Evolutionary conservation across 2,329 filamentous ascomycete species (phyloP).

Genomic region (Stenocarpella maydis): DNA sequence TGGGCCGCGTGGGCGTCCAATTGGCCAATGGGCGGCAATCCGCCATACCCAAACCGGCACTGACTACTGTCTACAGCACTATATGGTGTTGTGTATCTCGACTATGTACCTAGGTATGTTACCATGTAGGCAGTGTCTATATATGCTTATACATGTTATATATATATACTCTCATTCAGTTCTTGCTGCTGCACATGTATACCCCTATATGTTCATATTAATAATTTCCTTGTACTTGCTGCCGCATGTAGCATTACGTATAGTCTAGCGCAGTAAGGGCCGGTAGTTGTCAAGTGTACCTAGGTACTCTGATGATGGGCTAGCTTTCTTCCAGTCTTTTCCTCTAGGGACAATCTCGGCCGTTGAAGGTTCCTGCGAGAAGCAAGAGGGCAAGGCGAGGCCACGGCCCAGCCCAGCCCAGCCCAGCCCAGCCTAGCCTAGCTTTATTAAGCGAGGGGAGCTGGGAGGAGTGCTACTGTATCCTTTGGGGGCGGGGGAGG

Average conservation of each 20-base stretch:
- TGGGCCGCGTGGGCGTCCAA: background rate
- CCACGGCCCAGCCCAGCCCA: background rate
- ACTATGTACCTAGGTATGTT: background rate
- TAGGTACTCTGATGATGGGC: background rate
- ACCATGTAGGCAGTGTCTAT: too few relatives aligned
- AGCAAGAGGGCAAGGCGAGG: background rate
- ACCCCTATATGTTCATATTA: background rate
- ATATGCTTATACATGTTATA: too few relatives aligned
- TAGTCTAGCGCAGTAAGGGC: background rate
- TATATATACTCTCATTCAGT: too few relatives aligned
- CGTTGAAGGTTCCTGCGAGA: conserved; percentile 5
- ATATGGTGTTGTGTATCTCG: background rate
- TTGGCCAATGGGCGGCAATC: conserved; percentile 1
- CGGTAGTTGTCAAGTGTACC: background rate
- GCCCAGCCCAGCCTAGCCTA: background rate
- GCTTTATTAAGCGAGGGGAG: background rate
- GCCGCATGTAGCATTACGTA: background rate
- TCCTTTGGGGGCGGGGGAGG: background rate
- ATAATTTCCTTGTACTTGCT: too few relatives aligned
- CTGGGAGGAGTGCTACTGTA: conserved; percentile 14
- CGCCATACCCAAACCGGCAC: background rate
- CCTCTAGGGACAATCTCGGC: background rate
- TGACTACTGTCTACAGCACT: background rate
- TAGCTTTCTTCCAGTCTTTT: background rate
- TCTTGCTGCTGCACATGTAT: background rate